Percentiles rank a stretch among this genome's conserved stretches.
These are phyloP conservation scores for Tribonema minus DNA, from an alignment of 108 stramenopile species.

Conservation along the genomic window DNA sequence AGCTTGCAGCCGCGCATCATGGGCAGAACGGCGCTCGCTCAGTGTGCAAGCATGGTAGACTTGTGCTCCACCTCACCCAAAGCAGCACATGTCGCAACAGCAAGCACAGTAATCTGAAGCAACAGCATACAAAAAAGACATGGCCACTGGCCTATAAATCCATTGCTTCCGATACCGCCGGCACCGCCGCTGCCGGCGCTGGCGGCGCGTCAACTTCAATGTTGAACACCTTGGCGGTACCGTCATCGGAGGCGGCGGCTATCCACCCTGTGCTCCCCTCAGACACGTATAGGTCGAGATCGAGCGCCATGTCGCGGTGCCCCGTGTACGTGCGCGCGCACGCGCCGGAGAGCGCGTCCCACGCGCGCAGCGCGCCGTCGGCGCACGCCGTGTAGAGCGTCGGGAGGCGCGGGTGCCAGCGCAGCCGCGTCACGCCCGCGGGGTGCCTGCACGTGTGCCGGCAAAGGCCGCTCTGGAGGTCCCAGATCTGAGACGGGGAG, in stretches of 20 bases:
- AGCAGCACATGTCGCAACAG: no score
- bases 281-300: slow-evolving; percentile 45
- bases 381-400: slow-evolving; percentile 67
- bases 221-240: slow-evolving; percentile 24
- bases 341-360: slow-evolving; percentile 82
- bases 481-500: no score
- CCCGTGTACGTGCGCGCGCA: slow-evolving; percentile 65
- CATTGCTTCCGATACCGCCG: not conserved
- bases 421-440: slow-evolving; percentile 66
- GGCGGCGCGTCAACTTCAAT: not conserved
- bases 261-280: not conserved
- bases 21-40: no score
- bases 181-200: not conserved
- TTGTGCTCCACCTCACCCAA: no score
- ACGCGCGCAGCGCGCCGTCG: slow-evolving; percentile 72
- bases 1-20: no score
- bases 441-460: slow-evolving; percentile 46
- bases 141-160: no score
- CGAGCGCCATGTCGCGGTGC: slow-evolving; percentile 78
- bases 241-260: slow-evolving; percentile 38
- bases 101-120: no score
- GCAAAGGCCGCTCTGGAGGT: slow-evolving; percentile 59
- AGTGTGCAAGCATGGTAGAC: no score
- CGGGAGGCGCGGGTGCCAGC: slow-evolving; percentile 74
- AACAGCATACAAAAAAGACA: no score